Evolutionary conservation across 305 asterid species (phyloP), one percentile per base, ranked within the genome.

Genomic region (Fraxinus latifolia): DNA sequence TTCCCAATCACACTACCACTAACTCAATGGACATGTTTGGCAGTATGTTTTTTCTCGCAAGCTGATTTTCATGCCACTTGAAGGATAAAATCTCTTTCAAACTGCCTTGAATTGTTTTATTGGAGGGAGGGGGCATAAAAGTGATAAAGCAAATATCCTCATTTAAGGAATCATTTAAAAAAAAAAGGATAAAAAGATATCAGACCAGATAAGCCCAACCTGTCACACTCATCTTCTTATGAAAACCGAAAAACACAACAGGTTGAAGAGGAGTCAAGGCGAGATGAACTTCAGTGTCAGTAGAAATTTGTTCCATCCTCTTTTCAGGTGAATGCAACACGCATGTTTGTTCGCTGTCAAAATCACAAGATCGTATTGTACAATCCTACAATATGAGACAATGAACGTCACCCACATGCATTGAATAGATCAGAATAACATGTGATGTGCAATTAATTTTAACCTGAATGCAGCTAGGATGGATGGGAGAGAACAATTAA

Each of bases 211-310:
- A 68, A 74, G 77, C 83, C 74, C 72, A 36, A 95, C 99, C 99
- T 96, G 98, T 93, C 37, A 96, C 99, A 83, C 99, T 96, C 98
- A 96, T 92, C 94, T 96, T 93, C 88, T 91, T 91, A 86, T 96
- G 98, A 89, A 96, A 95, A 83, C 99, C 98, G 74, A 96, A 96
- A 89, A 95, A 96, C 75, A 96, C 99, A 76, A 96, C 95, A 83
- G 99, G 97, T 90, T 88, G 98, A 86, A 96, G 98, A 75, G 94
- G 96, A 88, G 98, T 96, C 93, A 96, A 87, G 81, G 99, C 99
- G 76, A 96, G 97, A 90, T 96, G 98, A 76, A 96, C 99, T 95
- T 96, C 99, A 7, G 98, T 91, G 84, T 93, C 99, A 3, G 91
- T 76, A 36, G 98, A 89, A 85, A 96, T 96, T 78, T 89, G 98